A percentile compares a stretch with the other conserved stretches of the same genome.
Conservation (phyloP, 805 yeast genomes). For the Wickerhamomyces bovis region DNA sequence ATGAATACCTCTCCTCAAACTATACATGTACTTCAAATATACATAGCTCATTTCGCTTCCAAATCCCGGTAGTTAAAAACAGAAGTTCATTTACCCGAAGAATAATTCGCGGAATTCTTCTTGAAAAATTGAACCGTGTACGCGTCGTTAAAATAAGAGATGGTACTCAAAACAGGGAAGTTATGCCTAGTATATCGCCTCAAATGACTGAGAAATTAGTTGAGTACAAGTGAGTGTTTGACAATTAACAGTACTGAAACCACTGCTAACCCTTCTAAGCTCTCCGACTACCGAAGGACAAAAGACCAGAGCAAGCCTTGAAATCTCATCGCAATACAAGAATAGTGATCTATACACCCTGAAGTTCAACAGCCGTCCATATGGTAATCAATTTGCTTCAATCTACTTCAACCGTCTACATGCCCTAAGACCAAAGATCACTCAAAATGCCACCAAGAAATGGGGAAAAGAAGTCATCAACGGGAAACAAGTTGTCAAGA, state of each 20-base stretch:
- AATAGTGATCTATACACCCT: conserved; percentile 12
- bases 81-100: no score
- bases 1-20: no score
- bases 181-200: conserved; percentile 5
- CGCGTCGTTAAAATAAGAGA: not conserved
- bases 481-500: conserved; percentile 31
- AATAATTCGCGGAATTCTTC: not conserved
- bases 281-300: conserved; percentile 1
- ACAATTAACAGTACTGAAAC: not conserved
- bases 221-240: conserved; percentile 5
- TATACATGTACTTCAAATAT: no score
- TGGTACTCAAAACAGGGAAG: not conserved
- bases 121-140: not conserved
- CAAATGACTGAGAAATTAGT: conserved; percentile 5
- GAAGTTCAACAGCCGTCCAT: conserved; percentile 33
- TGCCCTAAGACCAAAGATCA: conserved; percentile 40
- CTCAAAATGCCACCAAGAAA: conserved; percentile 38
- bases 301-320: not conserved
- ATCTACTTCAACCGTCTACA: conserved; percentile 50
- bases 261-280: not conserved
- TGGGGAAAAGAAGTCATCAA: conserved; percentile 51
- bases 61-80: not conserved
- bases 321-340: conserved; percentile 10
- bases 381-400: conserved; percentile 51
- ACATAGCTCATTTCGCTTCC: no score